Conservation (phyloP, 108 stramenopile genomes). For the Fragilaria crotonensis region DNA sequence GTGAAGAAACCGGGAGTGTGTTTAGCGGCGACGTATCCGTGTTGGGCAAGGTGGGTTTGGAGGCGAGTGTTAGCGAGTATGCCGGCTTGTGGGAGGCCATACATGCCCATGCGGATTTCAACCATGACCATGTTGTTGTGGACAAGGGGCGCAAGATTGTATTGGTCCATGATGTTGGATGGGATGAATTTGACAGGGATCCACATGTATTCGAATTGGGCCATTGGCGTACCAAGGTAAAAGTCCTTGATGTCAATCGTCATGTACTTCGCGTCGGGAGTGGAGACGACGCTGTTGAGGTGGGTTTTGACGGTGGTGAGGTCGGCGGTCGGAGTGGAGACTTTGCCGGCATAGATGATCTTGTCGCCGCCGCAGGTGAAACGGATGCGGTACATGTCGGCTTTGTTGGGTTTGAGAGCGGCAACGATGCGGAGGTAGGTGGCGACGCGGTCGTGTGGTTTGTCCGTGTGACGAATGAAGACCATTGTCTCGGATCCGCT, state of each 20-base stretch:
- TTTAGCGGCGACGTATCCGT: slow-evolving; percentile 15
- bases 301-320: slow-evolving; percentile 32
- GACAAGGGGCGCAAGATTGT: slow-evolving; percentile 7
- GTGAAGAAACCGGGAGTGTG: slow-evolving; percentile 32
- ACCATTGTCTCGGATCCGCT: slow-evolving; percentile 11
- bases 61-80: slow-evolving; percentile 35
- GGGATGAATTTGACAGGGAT: slow-evolving; percentile 25
- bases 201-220: slow-evolving; percentile 24
- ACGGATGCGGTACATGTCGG: slow-evolving; percentile 12
- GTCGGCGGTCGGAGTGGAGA: slow-evolving; percentile 27
- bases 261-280: slow-evolving; percentile 15
- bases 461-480: slow-evolving; percentile 16
- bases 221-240: slow-evolving; percentile 32
- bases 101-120: slow-evolving; percentile 26
- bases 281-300: slow-evolving; percentile 41
- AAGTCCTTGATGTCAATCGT: slow-evolving; percentile 31
- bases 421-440: slow-evolving; percentile 25
- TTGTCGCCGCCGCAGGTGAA: slow-evolving; percentile 28
- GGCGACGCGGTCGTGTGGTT: slow-evolving; percentile 14
- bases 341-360: slow-evolving; percentile 25
- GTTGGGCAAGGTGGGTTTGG: slow-evolving; percentile 2
- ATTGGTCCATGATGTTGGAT: slow-evolving; percentile 25
- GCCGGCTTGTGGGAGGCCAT: slow-evolving; percentile 44
- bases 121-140: slow-evolving; percentile 12
- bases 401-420: slow-evolving; percentile 19